A percentile compares a stretch with the other conserved stretches of the same genome.
Evolutionary conservation across 2,329 filamentous ascomycete genomes (phyloP).

Genomic region (Sclerotinia trifoliorum): DNA sequence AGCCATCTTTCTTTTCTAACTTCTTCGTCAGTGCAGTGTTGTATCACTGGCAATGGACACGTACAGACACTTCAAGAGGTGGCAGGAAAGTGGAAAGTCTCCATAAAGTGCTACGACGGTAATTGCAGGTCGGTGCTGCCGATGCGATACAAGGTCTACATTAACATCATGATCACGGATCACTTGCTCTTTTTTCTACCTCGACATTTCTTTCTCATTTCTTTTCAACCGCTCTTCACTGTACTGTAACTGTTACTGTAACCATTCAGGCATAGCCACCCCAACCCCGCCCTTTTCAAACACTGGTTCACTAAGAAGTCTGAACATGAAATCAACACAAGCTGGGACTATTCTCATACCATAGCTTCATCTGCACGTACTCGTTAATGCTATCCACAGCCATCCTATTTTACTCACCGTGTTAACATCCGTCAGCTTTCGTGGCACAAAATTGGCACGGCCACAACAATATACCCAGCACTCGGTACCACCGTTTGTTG

Average conservation of each 20-base stretch:
- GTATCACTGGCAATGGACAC: neutral
- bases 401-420: conserved; percentile 7
- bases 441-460: conserved; percentile 2
- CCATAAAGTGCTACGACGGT: neutral
- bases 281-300: conserved; percentile 17
- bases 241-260: too few species aligned
- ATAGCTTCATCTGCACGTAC: conserved; percentile 10
- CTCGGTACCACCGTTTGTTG: conserved; percentile 2
- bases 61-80: neutral
- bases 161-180: neutral
- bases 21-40: neutral
- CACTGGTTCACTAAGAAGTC: neutral
- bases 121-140: conserved; percentile 1
- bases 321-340: neutral
- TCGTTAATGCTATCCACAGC: conserved; percentile 8
- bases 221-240: neutral
- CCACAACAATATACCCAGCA: conserved; percentile 2
- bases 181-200: neutral
- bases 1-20: neutral
- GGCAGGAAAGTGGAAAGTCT: conserved; percentile 16
- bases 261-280: neutral
- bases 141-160: neutral
- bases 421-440: conserved; percentile 5
- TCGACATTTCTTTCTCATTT: neutral
- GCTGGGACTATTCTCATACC: conserved; percentile 5